phyloP scores from a whole-genome alignment of 805 yeast species.

The Suhomyces faveliae region DNA sequence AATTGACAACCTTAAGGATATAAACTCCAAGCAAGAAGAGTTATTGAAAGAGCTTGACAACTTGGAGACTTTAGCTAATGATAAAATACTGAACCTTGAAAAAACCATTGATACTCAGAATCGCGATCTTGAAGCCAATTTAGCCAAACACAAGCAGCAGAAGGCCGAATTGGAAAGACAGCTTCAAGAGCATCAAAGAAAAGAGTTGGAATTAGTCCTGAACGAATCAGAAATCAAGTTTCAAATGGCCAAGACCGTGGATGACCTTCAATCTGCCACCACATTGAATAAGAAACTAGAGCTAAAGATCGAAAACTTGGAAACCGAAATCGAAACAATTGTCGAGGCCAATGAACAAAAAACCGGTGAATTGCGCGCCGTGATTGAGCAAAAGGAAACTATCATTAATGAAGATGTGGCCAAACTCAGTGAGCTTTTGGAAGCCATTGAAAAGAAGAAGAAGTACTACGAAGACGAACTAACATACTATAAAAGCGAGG shows the following conservation, averaged over 20 bases:
- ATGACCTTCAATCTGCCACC: slow-evolving; percentile 8
- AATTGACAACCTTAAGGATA: slow-evolving; percentile 14
- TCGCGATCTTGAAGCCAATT: slow-evolving; percentile 11
- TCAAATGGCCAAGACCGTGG: slow-evolving; percentile 4
- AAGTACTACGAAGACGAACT: slow-evolving; percentile 13
- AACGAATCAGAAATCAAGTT: slow-evolving; percentile 9
- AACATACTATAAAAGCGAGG: slow-evolving; percentile 10
- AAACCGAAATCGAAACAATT: slow-evolving; percentile 27
- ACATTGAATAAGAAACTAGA: slow-evolving; percentile 5
- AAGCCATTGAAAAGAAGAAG: slow-evolving; percentile 16
- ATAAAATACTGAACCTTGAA: slow-evolving; percentile 19
- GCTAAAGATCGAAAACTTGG: slow-evolving; percentile 22
- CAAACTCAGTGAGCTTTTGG: slow-evolving; percentile 30
- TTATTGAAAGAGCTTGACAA: slow-evolving; percentile 24
- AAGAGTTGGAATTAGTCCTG: slow-evolving; percentile 14
- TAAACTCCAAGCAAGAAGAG: slow-evolving; percentile 20
- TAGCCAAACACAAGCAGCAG: slow-evolving; percentile 14
- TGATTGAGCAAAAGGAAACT: slow-evolving; percentile 26
- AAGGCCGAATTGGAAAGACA: slow-evolving; percentile 14
- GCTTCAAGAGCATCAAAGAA: slow-evolving; percentile 13
- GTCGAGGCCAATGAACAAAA: slow-evolving; percentile 3
- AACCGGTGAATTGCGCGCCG: slow-evolving; percentile 5
- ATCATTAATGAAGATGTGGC: slow-evolving; percentile 31
- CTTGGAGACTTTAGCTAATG: slow-evolving; percentile 21
- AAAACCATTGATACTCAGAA: slow-evolving; percentile 9